Conservation (phyloP, 495 filamentous ascomycete species). For the Paragyromitra xinjiangensis region DNA sequence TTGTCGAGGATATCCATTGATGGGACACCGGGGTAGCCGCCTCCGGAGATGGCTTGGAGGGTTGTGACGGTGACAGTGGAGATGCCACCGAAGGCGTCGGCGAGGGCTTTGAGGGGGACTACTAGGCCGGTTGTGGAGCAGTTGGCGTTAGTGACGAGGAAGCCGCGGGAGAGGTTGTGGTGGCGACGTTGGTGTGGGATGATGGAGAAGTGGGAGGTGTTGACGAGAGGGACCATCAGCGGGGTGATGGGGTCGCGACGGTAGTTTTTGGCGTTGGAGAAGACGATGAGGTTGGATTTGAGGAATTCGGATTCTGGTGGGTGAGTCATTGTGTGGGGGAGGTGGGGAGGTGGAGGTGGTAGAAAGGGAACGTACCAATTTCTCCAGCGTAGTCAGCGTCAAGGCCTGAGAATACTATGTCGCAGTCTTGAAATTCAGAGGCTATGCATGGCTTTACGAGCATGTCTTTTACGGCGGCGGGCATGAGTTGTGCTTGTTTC, state of each 20-base stretch:
- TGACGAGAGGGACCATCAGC: slow-evolving; percentile 84
- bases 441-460: slow-evolving; percentile 79
- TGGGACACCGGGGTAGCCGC: slow-evolving; percentile 86
- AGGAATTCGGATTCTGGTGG: slow-evolving; percentile 77
- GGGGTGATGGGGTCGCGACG: slow-evolving; percentile 83
- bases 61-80: slow-evolving; percentile 81
- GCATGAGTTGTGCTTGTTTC: slow-evolving; percentile 83
- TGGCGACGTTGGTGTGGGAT: slow-evolving; percentile 78
- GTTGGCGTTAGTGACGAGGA: slow-evolving; percentile 89
- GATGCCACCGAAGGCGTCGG: slow-evolving; percentile 77
- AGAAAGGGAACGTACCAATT: slow-evolving; percentile 65
- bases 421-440: slow-evolving; percentile 78
- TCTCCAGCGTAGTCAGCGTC: slow-evolving; percentile 85
- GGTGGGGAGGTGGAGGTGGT: not conserved
- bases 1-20: slow-evolving; percentile 80
- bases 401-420: slow-evolving; percentile 88
- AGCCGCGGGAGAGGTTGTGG: slow-evolving; percentile 75
- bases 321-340: slow-evolving; percentile 7
- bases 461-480: slow-evolving; percentile 70
- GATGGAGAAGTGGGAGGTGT: slow-evolving; percentile 77
- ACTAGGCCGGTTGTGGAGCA: slow-evolving; percentile 89
- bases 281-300: slow-evolving; percentile 78
- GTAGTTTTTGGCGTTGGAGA: slow-evolving; percentile 92
- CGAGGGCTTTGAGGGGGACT: slow-evolving; percentile 85
- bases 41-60: slow-evolving; percentile 86